Evolutionary conservation across 768 basidiomycete species (phyloP).

Genomic region (Trametes maxima): DNA sequence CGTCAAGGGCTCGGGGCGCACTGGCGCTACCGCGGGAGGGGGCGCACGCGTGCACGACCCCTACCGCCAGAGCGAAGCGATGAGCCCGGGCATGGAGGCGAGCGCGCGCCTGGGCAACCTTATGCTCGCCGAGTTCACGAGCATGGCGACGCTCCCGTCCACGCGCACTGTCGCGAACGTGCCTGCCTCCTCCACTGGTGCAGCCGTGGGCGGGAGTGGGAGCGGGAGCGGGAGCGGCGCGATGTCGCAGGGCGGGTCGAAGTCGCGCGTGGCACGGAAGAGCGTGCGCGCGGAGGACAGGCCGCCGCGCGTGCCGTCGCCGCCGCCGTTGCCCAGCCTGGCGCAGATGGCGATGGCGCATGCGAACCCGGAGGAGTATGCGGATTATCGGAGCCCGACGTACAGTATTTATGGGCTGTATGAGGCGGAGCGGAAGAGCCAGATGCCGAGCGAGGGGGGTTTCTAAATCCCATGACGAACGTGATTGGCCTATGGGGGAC

Average conservation of each 20-base stretch:
- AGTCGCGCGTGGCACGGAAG: constrained; percentile 2
- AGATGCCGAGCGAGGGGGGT: constrained; percentile 27
- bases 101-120: constrained; percentile 55
- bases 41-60: constrained; percentile 23
- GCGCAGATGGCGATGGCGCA: constrained; percentile 78
- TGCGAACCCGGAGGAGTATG: constrained; percentile 60
- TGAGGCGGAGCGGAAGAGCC: constrained; percentile 61
- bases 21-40: constrained; percentile 15
- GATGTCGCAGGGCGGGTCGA: not conserved
- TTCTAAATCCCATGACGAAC: too few relatives aligned
- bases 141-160: constrained; percentile 35
- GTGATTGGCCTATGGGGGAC: too few relatives aligned
- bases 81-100: constrained; percentile 42
- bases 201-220: constrained; percentile 30
- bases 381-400: constrained; percentile 75
- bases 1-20: constrained; percentile 6
- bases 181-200: constrained; percentile 23
- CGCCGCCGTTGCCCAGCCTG: constrained; percentile 70
- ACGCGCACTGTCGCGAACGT: constrained; percentile 39
- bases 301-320: constrained; percentile 80
- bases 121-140: constrained; percentile 61
- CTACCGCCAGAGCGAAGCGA: constrained; percentile 36
- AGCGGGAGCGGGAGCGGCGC: not conserved
- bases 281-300: constrained; percentile 50
- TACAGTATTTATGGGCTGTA: constrained; percentile 83